phyloP scores from a whole-genome alignment of 2,329 filamentous ascomycete species.

The Penicillium sp. region DNA sequence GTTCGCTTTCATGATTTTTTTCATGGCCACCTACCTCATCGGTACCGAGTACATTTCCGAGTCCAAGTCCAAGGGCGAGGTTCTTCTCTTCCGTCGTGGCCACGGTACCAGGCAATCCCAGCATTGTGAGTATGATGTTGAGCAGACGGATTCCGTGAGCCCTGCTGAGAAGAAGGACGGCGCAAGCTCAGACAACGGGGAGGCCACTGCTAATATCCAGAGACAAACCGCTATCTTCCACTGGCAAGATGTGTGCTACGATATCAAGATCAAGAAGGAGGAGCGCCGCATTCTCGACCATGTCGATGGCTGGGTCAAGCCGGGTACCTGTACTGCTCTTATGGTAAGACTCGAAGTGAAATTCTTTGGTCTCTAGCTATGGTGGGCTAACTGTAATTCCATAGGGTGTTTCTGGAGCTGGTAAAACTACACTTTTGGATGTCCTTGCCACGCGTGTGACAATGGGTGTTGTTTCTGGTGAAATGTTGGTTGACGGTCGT shows the following conservation, averaged over 20 bases:
- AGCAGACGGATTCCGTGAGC: too few species aligned
- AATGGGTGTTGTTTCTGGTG: slow-evolving; percentile 80
- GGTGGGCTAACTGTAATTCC: too few species aligned
- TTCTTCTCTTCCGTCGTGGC: slow-evolving; percentile 70
- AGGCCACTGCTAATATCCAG: not conserved
- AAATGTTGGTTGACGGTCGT: slow-evolving; percentile 74
- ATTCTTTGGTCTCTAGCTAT: too few species aligned
- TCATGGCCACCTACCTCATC: slow-evolving; percentile 60
- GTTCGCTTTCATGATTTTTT: slow-evolving; percentile 59
- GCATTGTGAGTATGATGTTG: too few species aligned
- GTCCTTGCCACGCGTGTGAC: slow-evolving; percentile 78
- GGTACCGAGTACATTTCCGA: slow-evolving; percentile 56
- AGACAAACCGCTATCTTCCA: slow-evolving; percentile 70
- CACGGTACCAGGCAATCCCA: too few species aligned
- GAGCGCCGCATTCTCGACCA: slow-evolving; percentile 73
- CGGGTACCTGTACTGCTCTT: slow-evolving; percentile 80
- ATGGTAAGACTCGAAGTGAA: slow-evolving; percentile 64
- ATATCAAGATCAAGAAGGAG: slow-evolving; percentile 74
- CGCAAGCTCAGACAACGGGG: too few species aligned
- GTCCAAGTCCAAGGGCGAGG: slow-evolving; percentile 63
- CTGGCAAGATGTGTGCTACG: slow-evolving; percentile 80
- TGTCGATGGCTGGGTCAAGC: slow-evolving; percentile 89
- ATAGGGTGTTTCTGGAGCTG: slow-evolving; percentile 74
- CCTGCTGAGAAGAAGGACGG: slow-evolving; percentile 30
- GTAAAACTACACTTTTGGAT: slow-evolving; percentile 86